phyloP scores from a whole-genome alignment of 257 asterid species.

The Parsonsia alboflavescens region DNA sequence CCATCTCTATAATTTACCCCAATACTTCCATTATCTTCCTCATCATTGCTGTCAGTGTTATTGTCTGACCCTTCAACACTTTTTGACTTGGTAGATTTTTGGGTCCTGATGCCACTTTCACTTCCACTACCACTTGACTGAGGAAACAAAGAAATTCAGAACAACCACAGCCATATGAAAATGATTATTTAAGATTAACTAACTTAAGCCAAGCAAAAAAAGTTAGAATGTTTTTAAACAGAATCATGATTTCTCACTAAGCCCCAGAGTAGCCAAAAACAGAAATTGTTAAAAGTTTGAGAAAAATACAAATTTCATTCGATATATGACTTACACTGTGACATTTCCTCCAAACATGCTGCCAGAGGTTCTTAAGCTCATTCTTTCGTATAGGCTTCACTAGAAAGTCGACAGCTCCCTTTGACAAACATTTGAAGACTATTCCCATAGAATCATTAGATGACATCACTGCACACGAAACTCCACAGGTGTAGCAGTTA shows the following conservation, averaged over 20 bases:
- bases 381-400: conserved; percentile 49
- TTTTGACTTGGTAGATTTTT: conserved; percentile 34
- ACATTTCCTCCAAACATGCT: conserved; percentile 52
- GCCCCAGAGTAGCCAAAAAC: background rate
- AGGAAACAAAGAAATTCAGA: conserved; percentile 10
- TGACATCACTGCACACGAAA: conserved; percentile 89
- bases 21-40: conserved; percentile 36
- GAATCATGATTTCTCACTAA: background rate
- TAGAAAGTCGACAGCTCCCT: conserved; percentile 65
- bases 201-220: background rate
- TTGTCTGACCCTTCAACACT: conserved; percentile 31
- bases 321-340: conserved; percentile 47
- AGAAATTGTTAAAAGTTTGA: background rate
- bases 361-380: conserved; percentile 73
- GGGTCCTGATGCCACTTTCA: conserved; percentile 41
- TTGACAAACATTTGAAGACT: conserved; percentile 86
- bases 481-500: conserved; percentile 25
- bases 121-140: conserved; percentile 54
- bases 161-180: background rate
- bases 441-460: conserved; percentile 88
- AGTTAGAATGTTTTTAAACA: background rate
- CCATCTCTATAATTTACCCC: conserved; percentile 31
- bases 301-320: background rate
- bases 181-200: background rate
- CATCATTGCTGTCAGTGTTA: conserved; percentile 32